phyloP scores from a whole-genome alignment of 78 protist species.

The Bodo saltans region DNA sequence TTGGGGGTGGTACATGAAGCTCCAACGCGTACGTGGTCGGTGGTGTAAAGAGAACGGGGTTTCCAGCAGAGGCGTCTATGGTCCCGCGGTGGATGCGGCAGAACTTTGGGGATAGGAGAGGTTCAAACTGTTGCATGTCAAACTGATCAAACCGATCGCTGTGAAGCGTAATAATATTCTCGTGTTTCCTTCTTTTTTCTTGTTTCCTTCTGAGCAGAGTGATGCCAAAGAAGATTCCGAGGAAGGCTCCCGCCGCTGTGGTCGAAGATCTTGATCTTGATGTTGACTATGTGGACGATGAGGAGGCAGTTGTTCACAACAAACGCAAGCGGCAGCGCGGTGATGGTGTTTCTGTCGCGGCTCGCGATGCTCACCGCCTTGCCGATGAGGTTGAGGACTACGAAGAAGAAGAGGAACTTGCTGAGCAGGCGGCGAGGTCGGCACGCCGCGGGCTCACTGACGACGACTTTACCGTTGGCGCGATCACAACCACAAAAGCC shows the following conservation, averaged over 20 bases:
- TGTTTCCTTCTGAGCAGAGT: too few species aligned
- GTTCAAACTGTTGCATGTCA: too few species aligned
- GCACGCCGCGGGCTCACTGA: neutral
- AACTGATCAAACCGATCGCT: too few species aligned
- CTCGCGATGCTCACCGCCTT: neutral
- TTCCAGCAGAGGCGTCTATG: neutral
- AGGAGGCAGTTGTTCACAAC: neutral
- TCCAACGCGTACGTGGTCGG: neutral
- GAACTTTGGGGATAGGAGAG: neutral
- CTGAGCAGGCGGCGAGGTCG: neutral
- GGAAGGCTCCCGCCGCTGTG: neutral
- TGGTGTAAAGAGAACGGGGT: neutral
- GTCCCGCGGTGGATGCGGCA: neutral
- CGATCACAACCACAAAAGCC: too few species aligned
- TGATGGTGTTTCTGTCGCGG: neutral
- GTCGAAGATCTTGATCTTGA: neutral
- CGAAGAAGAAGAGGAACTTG: neutral
- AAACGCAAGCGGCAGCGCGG: neutral
- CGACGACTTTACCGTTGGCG: neutral
- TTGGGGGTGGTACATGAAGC: neutral
- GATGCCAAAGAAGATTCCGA: neutral
- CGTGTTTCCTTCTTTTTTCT: too few species aligned
- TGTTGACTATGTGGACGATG: neutral
- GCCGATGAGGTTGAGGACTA: neutral
- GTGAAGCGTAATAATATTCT: too few species aligned